phyloP scores from a whole-genome alignment of 805 yeast genomes.

The Komagataella mondaviorum region DNA sequence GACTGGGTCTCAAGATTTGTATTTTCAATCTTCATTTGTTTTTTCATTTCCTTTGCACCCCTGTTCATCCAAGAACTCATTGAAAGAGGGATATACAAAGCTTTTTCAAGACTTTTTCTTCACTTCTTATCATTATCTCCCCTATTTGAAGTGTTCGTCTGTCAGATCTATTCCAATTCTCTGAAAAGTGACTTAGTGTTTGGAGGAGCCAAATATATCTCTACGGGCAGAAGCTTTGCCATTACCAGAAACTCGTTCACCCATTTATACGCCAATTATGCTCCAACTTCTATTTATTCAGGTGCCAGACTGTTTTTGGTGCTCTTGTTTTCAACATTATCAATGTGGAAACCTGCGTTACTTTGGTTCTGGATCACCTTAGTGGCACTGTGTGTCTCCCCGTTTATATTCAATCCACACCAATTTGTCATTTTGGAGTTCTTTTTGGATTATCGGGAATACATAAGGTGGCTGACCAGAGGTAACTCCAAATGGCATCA shows the following conservation, averaged over 20 bases:
- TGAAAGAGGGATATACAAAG: constrained; percentile 76
- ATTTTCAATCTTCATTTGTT: constrained; percentile 81
- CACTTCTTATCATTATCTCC: constrained; percentile 82
- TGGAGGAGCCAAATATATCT: constrained; percentile 87
- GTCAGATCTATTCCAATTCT: constrained; percentile 82
- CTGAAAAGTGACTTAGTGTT: constrained; percentile 62
- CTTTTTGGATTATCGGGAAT: constrained; percentile 34
- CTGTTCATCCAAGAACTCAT: constrained; percentile 75
- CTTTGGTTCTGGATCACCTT: constrained; percentile 45
- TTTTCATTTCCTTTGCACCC: constrained; percentile 85
- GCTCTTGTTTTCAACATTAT: constrained; percentile 59
- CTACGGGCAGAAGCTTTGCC: constrained; percentile 93
- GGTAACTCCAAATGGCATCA: constrained; percentile 58
- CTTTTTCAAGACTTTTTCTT: constrained; percentile 51
- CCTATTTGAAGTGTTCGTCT: constrained; percentile 86
- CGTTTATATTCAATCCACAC: constrained; percentile 41
- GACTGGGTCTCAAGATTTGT: constrained; percentile 87
- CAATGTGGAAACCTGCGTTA: constrained; percentile 73
- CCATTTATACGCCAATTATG: constrained; percentile 62
- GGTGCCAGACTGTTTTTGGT: constrained; percentile 62
- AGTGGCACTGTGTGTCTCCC: constrained; percentile 30
- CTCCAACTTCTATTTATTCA: constrained; percentile 60
- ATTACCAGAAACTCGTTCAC: constrained; percentile 67
- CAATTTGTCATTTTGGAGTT: constrained; percentile 34
- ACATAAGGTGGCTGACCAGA: constrained; percentile 61